These are phyloP conservation scores for Crataegus laevigata DNA, from an alignment of 306 rosid species.

Conservation along the genomic window DNA sequence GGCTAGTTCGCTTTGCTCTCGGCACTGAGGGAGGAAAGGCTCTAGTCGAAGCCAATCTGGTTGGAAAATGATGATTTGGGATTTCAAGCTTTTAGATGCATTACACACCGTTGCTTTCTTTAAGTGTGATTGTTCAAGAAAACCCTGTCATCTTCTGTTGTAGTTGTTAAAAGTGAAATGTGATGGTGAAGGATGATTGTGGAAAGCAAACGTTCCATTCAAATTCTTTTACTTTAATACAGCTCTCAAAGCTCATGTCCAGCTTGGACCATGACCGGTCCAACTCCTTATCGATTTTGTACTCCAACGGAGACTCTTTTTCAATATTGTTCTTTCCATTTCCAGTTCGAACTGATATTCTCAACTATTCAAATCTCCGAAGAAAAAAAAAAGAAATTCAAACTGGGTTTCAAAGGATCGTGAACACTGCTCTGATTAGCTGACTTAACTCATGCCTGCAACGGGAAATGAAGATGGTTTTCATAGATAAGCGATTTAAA, in stretches of 20 bases:
- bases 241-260: conserved; percentile 17
- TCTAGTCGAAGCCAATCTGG: not conserved
- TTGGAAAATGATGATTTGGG: not conserved
- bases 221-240: conserved; percentile 33
- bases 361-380: not conserved
- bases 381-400: not conserved
- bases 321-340: not conserved
- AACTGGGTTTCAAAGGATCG: too few relatives aligned
- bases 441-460: not conserved
- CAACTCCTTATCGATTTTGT: not conserved
- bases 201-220: conserved; percentile 31
- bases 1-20: not conserved
- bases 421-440: too few relatives aligned
- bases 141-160: not conserved
- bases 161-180: conserved; percentile 29
- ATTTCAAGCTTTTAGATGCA: not conserved
- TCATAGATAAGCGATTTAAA: conserved; percentile 36
- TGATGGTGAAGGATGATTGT: conserved; percentile 25
- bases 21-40: not conserved
- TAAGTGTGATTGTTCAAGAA: not conserved
- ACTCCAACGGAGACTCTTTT: not conserved
- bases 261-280: conserved; percentile 31
- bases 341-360: not conserved
- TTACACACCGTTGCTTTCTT: not conserved
- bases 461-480: conserved; percentile 18